These are phyloP conservation scores for Rhodosporidiobolus odoratus DNA, from an alignment of 768 basidiomycete genomes.

Conservation along the genomic window DNA sequence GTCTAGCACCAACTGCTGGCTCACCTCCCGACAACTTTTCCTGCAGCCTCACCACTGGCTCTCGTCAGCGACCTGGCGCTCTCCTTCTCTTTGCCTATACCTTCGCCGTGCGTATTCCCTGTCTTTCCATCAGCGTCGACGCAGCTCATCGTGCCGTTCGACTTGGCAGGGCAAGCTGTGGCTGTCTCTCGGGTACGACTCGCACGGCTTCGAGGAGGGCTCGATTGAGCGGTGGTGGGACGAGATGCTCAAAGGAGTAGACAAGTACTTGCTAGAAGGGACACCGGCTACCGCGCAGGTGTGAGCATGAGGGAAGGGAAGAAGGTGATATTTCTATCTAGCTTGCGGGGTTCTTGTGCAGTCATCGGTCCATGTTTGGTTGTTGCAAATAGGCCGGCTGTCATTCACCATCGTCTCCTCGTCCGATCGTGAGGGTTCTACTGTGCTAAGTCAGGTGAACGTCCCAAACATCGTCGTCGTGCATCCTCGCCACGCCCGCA, in stretches of 20 bases:
- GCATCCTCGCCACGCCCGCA: neutral
- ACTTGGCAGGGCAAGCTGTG: slow-evolving; percentile 69
- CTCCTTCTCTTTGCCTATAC: slow-evolving; percentile 69
- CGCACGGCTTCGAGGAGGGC: slow-evolving; percentile 64
- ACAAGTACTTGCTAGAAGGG: slow-evolving; percentile 54
- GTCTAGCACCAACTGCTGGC: neutral
- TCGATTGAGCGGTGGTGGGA: slow-evolving; percentile 64
- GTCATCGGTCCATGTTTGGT: too few species aligned
- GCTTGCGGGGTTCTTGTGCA: too few species aligned
- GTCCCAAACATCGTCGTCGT: neutral
- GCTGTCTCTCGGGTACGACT: slow-evolving; percentile 74
- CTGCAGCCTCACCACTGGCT: slow-evolving; percentile 65
- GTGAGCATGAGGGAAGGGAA: neutral
- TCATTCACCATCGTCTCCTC: too few species aligned
- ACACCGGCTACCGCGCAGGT: neutral
- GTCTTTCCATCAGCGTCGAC: neutral
- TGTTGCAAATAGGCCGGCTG: too few species aligned
- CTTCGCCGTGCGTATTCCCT: slow-evolving; percentile 34
- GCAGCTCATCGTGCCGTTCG: neutral
- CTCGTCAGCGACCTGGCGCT: slow-evolving; percentile 68
- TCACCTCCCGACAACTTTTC: neutral
- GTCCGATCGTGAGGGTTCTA: neutral
- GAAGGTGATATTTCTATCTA: neutral
- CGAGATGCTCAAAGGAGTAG: slow-evolving; percentile 55
- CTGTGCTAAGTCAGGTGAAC: neutral